A percentile compares a stretch with the other conserved stretches of the same genome.
Evolutionary conservation across 176 grass and related monocot genomes (phyloP).

Genomic region (Zoysia pacifica): DNA sequence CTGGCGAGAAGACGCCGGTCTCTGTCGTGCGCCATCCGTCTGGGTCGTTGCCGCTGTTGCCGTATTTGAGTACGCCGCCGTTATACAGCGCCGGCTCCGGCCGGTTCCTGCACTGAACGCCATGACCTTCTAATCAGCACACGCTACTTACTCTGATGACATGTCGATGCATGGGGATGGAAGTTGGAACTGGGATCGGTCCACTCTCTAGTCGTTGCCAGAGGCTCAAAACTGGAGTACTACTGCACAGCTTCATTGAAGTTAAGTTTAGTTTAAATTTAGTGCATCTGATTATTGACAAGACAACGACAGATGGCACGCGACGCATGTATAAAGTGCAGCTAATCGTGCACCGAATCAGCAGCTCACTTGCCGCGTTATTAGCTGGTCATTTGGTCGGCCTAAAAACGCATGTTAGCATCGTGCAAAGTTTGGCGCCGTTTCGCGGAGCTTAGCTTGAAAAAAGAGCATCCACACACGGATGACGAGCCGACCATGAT

Average conservation of each 20-base stretch:
- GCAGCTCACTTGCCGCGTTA: slow-evolving; percentile 7
- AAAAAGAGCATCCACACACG: slow-evolving; percentile 7
- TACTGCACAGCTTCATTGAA: not conserved
- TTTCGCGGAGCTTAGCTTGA: slow-evolving; percentile 34
- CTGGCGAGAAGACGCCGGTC: slow-evolving; percentile 71
- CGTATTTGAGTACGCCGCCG: slow-evolving; percentile 76
- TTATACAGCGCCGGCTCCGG: slow-evolving; percentile 89
- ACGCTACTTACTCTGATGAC: not conserved
- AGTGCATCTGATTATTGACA: not conserved
- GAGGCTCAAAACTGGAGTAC: not conserved
- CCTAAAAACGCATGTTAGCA: slow-evolving; percentile 32
- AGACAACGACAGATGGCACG: slow-evolving; percentile 33
- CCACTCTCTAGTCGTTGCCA: not conserved
- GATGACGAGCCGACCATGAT: slow-evolving; percentile 19
- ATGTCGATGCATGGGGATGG: not conserved
- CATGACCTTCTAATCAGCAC: not conserved
- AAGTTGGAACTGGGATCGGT: not conserved
- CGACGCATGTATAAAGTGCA: slow-evolving; percentile 12
- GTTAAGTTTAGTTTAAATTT: not conserved
- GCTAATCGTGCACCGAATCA: slow-evolving; percentile 5
- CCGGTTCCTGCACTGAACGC: slow-evolving; percentile 68
- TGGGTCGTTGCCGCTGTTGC: slow-evolving; percentile 55
- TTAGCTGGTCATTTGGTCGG: slow-evolving; percentile 29
- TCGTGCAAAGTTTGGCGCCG: slow-evolving; percentile 31
- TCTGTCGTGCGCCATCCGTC: slow-evolving; percentile 67